Evolutionary conservation across 441 rosid genomes (phyloP), one percentile per base, ranked within the genome.

Genomic region (Gossypium schwendimanii): DNA sequence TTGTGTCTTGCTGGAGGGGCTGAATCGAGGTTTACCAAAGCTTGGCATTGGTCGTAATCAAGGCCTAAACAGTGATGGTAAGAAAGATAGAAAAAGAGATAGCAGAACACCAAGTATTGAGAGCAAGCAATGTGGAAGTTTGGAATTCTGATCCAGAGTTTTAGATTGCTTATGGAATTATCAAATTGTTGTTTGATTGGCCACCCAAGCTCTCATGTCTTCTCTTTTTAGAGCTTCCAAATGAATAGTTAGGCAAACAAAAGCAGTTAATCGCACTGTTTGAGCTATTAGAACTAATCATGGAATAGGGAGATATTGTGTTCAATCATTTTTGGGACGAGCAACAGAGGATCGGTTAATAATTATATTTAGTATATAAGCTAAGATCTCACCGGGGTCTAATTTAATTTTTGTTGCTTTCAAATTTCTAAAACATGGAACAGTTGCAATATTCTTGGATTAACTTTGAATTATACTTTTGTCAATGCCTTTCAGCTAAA

Each of bases 21-120:
- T 94, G 76, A 94, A 94, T 76, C 87, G 87, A 18, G 98, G 98
- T 41, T 77, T 94, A 83, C 97, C 97, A 21, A 91, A 87, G 87
- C 75, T 91, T 78, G 98, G 98, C 18, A 89, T 94, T 49, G 94
- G 94, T 53, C 84, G 97, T 74, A 78, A 75, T 68, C 86, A 84
- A 66, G 89, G 79, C 77, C 70, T 60, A n/a, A 81, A 81, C 70
- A 69, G 73, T 74, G 88, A 86, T 70, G 72, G 21, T 23, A 78
- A 57, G 73, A 84, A 73, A 77, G 85, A 82, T 21, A 36, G 14
- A 59, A 81, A 81, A 54, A 78, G 77, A 50, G 63, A 49, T 24
- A 55, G 73, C 50, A 69, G 81, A 61, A 26, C 74, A 15, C 83
- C 79, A 79, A 80, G 82, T 59, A 78, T 90, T 6, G 93, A 87